phyloP scores from a whole-genome alignment of 352 stramenopile species.

The Phytophthora tubulina region DNA sequence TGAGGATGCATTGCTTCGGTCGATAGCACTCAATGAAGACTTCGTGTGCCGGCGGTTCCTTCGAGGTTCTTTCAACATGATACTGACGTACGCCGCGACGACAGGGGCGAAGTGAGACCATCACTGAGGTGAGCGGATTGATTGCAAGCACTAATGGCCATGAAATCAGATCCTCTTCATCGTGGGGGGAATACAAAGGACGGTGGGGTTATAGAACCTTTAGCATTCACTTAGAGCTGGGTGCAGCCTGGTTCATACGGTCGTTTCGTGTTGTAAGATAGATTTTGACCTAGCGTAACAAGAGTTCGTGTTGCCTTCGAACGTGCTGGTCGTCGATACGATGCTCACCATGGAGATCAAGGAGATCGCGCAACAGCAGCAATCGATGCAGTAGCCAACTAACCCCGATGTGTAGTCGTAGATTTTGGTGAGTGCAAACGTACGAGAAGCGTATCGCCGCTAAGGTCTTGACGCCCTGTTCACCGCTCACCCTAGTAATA shows the following conservation, averaged over 20 bases:
- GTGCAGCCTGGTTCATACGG: conserved; percentile 88
- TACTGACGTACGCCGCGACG: background rate
- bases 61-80: too few relatives aligned
- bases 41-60: too few relatives aligned
- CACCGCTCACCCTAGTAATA: conserved; percentile 65
- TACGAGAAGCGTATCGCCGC: conserved; percentile 90
- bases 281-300: conserved; percentile 97
- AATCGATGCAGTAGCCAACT: background rate
- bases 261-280: conserved; percentile 88
- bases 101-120: conserved; percentile 5
- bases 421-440: conserved; percentile 82
- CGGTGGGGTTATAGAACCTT: too few relatives aligned
- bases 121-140: too few relatives aligned
- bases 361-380: conserved; percentile 31
- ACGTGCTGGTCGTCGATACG: conserved; percentile 95
- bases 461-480: conserved; percentile 89
- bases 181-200: too few relatives aligned
- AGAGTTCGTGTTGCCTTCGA: conserved; percentile 76
- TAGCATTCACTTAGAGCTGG: conserved; percentile 59
- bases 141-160: too few relatives aligned
- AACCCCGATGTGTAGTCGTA: conserved; percentile 19
- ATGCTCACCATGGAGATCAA: conserved; percentile 96
- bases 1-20: background rate
- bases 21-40: background rate
- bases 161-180: too few relatives aligned